Evolutionary conservation across 2,329 filamentous ascomycete genomes (phyloP), one percentile per base, ranked within the genome.

Genomic region (Penicillium sp.): DNA sequence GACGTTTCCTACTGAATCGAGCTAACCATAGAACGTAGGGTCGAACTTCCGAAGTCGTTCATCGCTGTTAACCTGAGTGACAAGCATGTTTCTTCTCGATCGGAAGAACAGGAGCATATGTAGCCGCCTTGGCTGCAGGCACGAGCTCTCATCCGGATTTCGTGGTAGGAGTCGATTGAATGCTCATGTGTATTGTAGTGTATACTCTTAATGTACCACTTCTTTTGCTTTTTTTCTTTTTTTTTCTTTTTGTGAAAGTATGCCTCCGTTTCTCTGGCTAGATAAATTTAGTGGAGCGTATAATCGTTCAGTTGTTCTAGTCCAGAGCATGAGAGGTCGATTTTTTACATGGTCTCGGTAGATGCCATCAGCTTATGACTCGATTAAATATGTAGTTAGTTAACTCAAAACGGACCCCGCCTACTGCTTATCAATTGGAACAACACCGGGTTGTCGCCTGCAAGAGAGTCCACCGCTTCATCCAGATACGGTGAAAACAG

Each of bases 11-110:
- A 35, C 24, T 51, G n/a, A 54, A 44, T 46, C 10, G 35, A 35
- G 31, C 40, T 53, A n/a, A 40, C 23, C 23, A 40, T n/a, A 5
- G 12, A 15, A 12, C 20, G 20, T 28, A 75, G 72, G 24, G 75
- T 78, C n/a, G 73, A 78, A 65, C 63, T 78, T 35, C 75, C 75
- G 8, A 76, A 76, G 58, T 72, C 71, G 29, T 78, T 78, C 47
- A 70, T 78, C 49, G 75, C 76, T 1, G 74, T 78, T 18, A 78
- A 78, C 52, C 58, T 78, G 20, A 77, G 74, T 54, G 75, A 78
- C 50, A 77, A 77, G 52, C 72, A 75, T 59, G 63, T 66, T 27
- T 57, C 69, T 42, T 37, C 47, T 15, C 46, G 28, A 6, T 28
- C 32, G 1, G 47, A 41, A 4, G 46, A 48, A 31, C 44, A 50